Base-by-base conservation (phyloP, 208 protist species). In the Crithidia bombi region DNA sequence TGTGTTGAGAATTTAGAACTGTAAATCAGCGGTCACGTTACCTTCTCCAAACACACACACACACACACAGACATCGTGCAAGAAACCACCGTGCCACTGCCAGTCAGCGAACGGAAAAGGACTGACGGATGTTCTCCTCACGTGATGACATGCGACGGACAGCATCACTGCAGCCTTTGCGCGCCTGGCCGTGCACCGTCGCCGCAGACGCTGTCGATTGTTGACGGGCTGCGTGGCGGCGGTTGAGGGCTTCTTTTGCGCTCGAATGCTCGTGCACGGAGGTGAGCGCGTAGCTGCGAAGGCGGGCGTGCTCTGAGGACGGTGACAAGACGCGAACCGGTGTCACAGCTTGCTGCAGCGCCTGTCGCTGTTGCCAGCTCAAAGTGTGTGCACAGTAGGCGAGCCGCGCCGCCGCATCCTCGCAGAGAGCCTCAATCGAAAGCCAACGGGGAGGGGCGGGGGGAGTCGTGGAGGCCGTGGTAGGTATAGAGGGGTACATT, bases 81-180 rank as follows among this genome's bases (percentile, higher is more conserved):
- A 41, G 36, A 41, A 41, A 41, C 9, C 9, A 12, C 43, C 5
- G 10, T n/a, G 10, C 15, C 21, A 19, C 15, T 49, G 36, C 36
- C 12, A 15, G 5, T 47, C 30, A 38, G 30, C 30, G 39, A 26
- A 71, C 74, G 56, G 78, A 88, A 56, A 88, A 80, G 9, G 84
- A 87, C 54, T 92, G 86, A 2, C 86, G 78, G 44, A 92, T 69
- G 67, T 95, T 95, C 39, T 92, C 90, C 59, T 95, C 90, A 43
- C 90, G 73, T 12, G 65, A 67, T 9, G 83, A 73, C 77, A 95
- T 80, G 26, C 85, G 81, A n/a, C 89, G 85, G 21, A 80, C 81
- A 23, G 82, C 76, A 35, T 81, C 81, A 21, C 79, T 75, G 72
- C 89, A 91, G 26, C 80, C 77, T 35, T 77, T 75, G 25, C 77